These are phyloP conservation scores for Manihot esculenta DNA, from an alignment of 441 rosid species.

Conservation along the genomic window DNA sequence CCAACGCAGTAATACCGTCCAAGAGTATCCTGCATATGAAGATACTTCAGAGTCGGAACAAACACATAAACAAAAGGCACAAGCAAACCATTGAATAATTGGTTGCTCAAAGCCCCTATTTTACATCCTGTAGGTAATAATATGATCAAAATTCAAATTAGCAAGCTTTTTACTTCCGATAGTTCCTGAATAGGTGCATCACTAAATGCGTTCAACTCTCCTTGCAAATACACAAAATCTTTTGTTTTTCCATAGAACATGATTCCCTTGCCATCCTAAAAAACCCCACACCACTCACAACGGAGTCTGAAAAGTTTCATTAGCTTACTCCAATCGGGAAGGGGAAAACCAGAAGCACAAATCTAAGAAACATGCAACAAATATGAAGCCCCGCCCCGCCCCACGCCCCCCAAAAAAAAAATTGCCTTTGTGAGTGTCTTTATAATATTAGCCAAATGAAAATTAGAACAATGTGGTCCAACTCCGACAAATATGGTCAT, in stretches of 20 bases:
- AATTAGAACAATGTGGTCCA: not conserved
- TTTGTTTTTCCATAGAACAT: not conserved
- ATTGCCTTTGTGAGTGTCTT: not conserved
- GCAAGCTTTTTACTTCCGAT: not conserved
- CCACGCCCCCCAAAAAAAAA: no score
- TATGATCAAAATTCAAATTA: not conserved
- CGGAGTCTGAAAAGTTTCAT: not conserved
- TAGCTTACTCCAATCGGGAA: not conserved
- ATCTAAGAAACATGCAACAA: not conserved
- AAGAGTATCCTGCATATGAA: conserved; percentile 56
- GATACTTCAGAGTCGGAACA: conserved; percentile 12
- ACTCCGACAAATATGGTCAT: not conserved
- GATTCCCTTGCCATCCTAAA: not conserved
- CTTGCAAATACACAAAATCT: not conserved
- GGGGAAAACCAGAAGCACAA: not conserved
- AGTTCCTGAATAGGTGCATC: not conserved
- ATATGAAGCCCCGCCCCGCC: not conserved
- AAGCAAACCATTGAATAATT: not conserved
- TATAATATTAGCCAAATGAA: not conserved
- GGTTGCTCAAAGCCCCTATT: not conserved
- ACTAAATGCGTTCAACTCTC: no score
- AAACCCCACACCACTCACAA: not conserved
- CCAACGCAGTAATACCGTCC: conserved; percentile 79
- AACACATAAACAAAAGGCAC: not conserved
- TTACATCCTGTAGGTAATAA: not conserved